Conservation (phyloP, 371 early-diverging fungal genomes). For the Mucor lusitanicus region DNA sequence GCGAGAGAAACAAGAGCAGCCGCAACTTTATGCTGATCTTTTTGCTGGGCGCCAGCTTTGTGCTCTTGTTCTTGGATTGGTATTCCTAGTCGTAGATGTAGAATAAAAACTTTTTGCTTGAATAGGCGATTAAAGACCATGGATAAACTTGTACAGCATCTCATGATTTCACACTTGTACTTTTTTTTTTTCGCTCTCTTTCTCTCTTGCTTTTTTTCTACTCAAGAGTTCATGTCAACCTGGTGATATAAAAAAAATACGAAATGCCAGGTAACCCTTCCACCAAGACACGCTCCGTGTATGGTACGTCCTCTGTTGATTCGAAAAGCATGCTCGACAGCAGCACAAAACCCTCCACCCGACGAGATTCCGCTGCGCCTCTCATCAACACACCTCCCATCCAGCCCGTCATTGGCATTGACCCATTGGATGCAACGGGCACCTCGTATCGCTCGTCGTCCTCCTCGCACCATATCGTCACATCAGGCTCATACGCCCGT, state of each 20-base stretch:
- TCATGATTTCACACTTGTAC: neutral
- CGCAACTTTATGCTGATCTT: conserved; percentile 67
- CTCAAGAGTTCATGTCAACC: conserved; percentile 10
- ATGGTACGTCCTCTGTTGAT: conserved; percentile 38
- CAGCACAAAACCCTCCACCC: neutral
- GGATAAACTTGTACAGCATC: neutral
- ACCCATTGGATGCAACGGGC: conserved; percentile 8
- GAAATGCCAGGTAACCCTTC: conserved; percentile 48
- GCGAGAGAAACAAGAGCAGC: conserved; percentile 57
- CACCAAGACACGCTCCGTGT: conserved; percentile 38
- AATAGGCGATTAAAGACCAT: neutral
- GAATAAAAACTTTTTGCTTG: neutral
- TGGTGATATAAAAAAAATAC: conserved; percentile 1
- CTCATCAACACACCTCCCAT: conserved; percentile 43
- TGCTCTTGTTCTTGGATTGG: conserved; percentile 75
- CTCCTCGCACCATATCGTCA: neutral
- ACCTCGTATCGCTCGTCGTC: neutral
- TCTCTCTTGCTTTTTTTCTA: neutral
- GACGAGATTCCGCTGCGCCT: conserved; percentile 52
- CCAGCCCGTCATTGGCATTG: neutral
- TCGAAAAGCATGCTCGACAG: neutral
- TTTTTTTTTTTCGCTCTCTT: conserved; percentile 1
- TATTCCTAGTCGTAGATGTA: conserved; percentile 56
- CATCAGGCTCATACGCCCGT: conserved; percentile 8
- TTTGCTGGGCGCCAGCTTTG: conserved; percentile 63